Base-by-base conservation (phyloP, 345 rosid genomes). In the Linum usitatissimum region DNA sequence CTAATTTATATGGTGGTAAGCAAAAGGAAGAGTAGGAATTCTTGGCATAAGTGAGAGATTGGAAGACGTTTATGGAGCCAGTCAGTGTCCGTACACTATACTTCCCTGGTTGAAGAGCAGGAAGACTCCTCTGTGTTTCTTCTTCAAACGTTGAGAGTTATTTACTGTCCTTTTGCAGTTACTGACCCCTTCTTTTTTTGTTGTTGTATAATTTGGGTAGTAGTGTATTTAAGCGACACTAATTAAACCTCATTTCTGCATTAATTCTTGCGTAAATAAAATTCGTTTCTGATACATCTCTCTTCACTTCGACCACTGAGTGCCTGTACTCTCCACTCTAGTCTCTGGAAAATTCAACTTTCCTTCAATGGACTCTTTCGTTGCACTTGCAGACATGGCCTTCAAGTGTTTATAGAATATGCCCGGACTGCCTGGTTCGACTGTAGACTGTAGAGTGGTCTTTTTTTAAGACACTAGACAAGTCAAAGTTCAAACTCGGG, bases 1-100 rank as follows among this genome's bases (percentile, higher is more conserved):
- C 78, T 94, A 87, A 79, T 45, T 45, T 45, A 45, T 45, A 3
- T 45, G 15, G 3, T 45, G 10, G 3, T 9, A 45, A 45, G 15
- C 51, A 45, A 45, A 45, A 10, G 15, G 51, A 45, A 45, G 51
- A 45, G 10, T 0, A 6, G 14, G 51, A 45, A 15, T 45, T 45
- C 51, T 45, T 45, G 51, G 51, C 51, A 45, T 7, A 45, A 13
- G 14, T 10, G 17, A 45, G 48, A 40, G 8, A 15, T 45, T 10
- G 4, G 10, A 15, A 45, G 51, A 45, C 17, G 51, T 45, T 45
- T 45, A 45, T 45, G 51, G 51, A 45, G 51, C 51, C 51, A 45
- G 3, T 23, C 28, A 2, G 48, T 40, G 48, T 40, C 48, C 28
- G 5, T 7, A 7, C 48, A 7, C 48, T 6, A 12, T 6, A 3